These are phyloP conservation scores for Gastrolobium villosum DNA, from an alignment of 306 rosid genomes.

Conservation along the genomic window DNA sequence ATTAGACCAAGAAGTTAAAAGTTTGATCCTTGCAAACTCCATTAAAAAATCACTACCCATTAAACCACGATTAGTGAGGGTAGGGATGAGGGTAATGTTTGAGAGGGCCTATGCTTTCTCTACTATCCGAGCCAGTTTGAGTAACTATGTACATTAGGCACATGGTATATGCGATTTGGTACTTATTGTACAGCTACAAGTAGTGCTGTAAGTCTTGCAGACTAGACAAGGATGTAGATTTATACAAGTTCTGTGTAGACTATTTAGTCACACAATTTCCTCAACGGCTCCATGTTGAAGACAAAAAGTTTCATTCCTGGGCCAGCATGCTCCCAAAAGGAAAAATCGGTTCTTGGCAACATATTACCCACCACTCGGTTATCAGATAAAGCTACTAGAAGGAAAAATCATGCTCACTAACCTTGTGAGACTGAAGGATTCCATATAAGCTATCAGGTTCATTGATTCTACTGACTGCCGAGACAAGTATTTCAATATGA, in stretches of 20 bases:
- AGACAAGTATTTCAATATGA: conserved; percentile 87
- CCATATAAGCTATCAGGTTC: conserved; percentile 98
- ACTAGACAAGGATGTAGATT: not conserved
- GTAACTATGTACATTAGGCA: not conserved
- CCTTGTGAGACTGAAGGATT: conserved; percentile 93
- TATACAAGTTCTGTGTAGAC: not conserved
- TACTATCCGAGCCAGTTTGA: not conserved
- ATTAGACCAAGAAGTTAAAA: not conserved
- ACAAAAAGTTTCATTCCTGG: not conserved
- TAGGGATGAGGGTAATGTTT: not conserved
- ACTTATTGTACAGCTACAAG: not conserved
- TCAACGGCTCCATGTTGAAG: conserved; percentile 6
- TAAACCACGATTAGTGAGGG: no score
- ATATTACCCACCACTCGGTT: conserved; percentile 1
- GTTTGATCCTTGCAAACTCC: not conserved
- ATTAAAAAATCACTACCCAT: not conserved
- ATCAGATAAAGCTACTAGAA: conserved; percentile 30
- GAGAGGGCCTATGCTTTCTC: not conserved
- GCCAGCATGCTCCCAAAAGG: not conserved
- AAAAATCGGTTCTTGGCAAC: not conserved
- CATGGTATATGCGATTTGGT: not conserved
- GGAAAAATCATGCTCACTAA: conserved; percentile 49
- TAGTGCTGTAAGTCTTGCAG: not conserved
- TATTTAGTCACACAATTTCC: conserved; percentile 5
- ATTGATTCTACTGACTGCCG: conserved; percentile 85